Base-by-base conservation (phyloP, 1,284 basidiomycete genomes). In the Moniliella sp. region DNA sequence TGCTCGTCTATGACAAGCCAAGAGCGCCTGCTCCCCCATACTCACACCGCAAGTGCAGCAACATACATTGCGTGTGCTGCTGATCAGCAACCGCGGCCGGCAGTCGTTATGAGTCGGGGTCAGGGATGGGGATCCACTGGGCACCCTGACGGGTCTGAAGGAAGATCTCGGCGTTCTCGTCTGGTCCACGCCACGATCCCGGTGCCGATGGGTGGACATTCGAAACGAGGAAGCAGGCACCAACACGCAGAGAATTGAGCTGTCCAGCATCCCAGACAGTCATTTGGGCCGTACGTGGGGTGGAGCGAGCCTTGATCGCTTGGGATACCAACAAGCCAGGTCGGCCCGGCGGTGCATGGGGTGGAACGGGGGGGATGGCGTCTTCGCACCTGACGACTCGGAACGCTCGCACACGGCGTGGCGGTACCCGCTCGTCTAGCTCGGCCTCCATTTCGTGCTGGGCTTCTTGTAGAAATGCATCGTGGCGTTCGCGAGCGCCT, bases 111-210 rank as follows among this genome's bases (percentile, higher is more conserved):
- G n/a, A n/a, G n/a, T n/a, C n/a, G n/a, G n/a, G n/a, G n/a, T n/a
- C n/a, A n/a, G n/a, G n/a, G n/a, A n/a, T n/a, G n/a, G n/a, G n/a
- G 21, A 23, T 23, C 73, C 75, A 77, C 39, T 67, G 64, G 12
- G 75, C 71, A 39, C 71, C 67, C 23, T 69, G 62, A 33, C 69
- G 64, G 3, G 75, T 75, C 43, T 67, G 66, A 29, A 80, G 61
- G 52, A 70, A 77, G 4, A 78, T 65, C 45, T 76, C 72, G 3
- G 57, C 67, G 11, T 64, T 64, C 5, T 63, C 62, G 34, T 66
- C 66, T 23, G 65, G 57, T 25, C 64, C 65, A 62, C 72, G 69
- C 76, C 77, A 79, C 15, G 75, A 68, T 4, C 63, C 67, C 27
- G 63, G 64, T 42, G 72, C 68, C 14, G 66, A 69, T 2, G 76